Conservation (phyloP, 305 asterid species). For the Solanum aculeatissimum region DNA sequence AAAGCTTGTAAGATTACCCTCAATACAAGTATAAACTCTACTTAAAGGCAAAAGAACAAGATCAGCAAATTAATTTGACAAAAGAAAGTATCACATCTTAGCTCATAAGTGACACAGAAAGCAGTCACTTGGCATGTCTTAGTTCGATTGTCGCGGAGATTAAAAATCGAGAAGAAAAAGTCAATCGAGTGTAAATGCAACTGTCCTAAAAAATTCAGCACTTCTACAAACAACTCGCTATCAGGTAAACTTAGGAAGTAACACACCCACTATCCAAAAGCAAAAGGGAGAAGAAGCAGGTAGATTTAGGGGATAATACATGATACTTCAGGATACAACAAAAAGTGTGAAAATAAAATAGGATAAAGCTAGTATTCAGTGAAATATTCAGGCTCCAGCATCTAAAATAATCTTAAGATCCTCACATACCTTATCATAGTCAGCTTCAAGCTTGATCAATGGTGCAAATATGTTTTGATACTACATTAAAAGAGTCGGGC, state of each 20-base stretch:
- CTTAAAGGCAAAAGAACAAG: neutral
- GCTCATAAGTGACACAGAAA: neutral
- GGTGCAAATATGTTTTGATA: constrained; percentile 99
- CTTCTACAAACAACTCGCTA: neutral
- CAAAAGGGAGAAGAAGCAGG: neutral
- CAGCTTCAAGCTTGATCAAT: constrained; percentile 97
- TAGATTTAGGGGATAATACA: neutral
- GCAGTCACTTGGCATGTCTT: neutral
- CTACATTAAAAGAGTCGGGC: constrained; percentile 23
- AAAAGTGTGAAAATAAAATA: neutral
- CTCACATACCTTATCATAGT: constrained; percentile 82
- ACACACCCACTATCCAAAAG: neutral
- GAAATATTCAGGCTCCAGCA: neutral
- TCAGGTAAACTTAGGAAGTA: neutral
- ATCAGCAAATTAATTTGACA: neutral
- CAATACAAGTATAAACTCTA: neutral
- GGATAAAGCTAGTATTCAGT: neutral
- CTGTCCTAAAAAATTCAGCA: neutral
- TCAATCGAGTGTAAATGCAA: neutral
- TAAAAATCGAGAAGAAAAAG: neutral
- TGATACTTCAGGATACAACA: neutral
- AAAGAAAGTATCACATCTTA: neutral
- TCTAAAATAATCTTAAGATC: neutral
- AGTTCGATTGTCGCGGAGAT: neutral
- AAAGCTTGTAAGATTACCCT: neutral